Evolutionary conservation across 192 early-diverging fungal species (phyloP).

Genomic region (Coemansia sp.): DNA sequence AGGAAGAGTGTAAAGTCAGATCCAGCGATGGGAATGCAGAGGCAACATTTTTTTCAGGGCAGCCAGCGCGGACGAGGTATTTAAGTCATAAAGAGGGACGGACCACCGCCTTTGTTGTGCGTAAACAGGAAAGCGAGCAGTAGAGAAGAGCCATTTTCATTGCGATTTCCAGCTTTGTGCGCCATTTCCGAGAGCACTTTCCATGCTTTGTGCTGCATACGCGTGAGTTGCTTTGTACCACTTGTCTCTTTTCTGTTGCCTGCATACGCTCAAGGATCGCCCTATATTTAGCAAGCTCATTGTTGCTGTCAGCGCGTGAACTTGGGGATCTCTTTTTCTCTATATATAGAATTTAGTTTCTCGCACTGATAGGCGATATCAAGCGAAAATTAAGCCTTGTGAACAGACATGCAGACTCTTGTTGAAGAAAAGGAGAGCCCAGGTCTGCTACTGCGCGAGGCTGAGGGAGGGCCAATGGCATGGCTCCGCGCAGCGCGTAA

Average conservation of each 20-base stretch:
- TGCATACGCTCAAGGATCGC: neutral
- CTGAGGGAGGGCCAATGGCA: neutral
- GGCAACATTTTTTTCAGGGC: neutral
- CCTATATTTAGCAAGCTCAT: slow-evolving; percentile 6
- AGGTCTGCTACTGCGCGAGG: neutral
- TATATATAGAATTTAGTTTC: neutral
- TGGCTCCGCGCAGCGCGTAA: neutral
- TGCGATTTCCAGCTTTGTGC: slow-evolving; percentile 6
- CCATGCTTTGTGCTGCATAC: neutral
- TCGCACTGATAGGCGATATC: neutral
- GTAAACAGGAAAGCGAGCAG: slow-evolving; percentile 9
- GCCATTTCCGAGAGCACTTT: slow-evolving; percentile 4
- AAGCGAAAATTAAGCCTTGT: neutral
- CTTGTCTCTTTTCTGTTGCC: neutral
- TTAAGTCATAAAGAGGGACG: slow-evolving; percentile 10
- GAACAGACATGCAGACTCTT: neutral
- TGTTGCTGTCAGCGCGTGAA: neutral
- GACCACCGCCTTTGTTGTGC: slow-evolving; percentile 8
- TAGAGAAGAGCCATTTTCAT: slow-evolving; percentile 6
- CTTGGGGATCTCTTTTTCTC: neutral
- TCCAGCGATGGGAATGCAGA: neutral
- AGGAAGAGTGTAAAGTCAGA: neutral
- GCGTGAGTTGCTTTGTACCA: slow-evolving; percentile 2
- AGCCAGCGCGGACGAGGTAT: neutral
- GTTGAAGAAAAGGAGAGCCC: neutral